phyloP scores from a whole-genome alignment of 148 eudicot species.

The Limonium bicolor region DNA sequence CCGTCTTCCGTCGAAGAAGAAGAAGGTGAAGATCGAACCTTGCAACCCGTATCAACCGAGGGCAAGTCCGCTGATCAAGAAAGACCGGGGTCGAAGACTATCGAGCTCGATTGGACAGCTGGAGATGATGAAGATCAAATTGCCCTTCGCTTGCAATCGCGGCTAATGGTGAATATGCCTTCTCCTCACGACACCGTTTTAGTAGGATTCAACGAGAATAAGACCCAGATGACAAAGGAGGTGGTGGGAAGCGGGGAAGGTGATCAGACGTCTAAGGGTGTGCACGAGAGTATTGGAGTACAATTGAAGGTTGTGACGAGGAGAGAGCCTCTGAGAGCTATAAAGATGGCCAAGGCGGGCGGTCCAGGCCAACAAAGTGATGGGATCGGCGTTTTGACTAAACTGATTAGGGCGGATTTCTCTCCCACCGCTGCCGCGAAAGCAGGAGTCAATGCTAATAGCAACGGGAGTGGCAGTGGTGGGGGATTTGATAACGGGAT shows the following conservation, averaged over 20 bases:
- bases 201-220: slow-evolving; percentile 20
- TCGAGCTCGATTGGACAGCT: slow-evolving; percentile 83
- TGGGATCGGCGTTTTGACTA: slow-evolving; percentile 71
- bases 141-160: slow-evolving; percentile 62
- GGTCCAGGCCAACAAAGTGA: slow-evolving; percentile 85
- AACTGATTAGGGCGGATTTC: slow-evolving; percentile 46
- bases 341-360: slow-evolving; percentile 38
- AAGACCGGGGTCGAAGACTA: slow-evolving; percentile 14
- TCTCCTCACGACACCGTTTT: slow-evolving; percentile 71
- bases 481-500: slow-evolving; percentile 28
- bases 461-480: slow-evolving; percentile 9
- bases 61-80: slow-evolving; percentile 13
- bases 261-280: slow-evolving; percentile 1
- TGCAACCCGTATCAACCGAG: not conserved
- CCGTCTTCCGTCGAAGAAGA: not conserved
- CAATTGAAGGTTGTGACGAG: slow-evolving; percentile 73
- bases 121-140: slow-evolving; percentile 93
- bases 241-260: slow-evolving; percentile 7
- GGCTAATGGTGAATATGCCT: slow-evolving; percentile 72
- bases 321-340: slow-evolving; percentile 59
- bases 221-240: slow-evolving; percentile 7
- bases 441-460: not conserved
- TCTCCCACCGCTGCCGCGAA: slow-evolving; percentile 11
- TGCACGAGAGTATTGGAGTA: slow-evolving; percentile 20
- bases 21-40: not conserved